Evolutionary conservation across 768 basidiomycete genomes (phyloP), one percentile per base, ranked within the genome.

Genomic region (Amyloporia xantha): DNA sequence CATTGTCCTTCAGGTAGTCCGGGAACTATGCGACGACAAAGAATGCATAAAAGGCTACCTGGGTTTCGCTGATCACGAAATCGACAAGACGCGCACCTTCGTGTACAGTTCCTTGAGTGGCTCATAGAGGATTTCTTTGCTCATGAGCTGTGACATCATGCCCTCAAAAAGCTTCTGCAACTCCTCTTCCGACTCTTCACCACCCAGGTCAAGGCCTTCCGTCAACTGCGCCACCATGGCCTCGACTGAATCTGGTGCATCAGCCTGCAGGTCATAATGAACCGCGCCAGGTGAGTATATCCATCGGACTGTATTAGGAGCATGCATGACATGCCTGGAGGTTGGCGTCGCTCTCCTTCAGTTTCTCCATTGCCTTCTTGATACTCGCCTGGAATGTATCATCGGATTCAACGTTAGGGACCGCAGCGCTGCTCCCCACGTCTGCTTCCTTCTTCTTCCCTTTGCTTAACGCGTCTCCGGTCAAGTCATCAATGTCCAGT

Each of bases 121-220:
- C 39, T 91, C 89, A 55, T 92, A 85, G n/a, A 94, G 67, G 2
- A 91, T 71, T 0, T 90, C 86, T 59, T 89, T 86, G 68, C 76
- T 78, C 82, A 91, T 82, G 21, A 91, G 71, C 63, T 84, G 79
- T 19, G 74, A 68, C 87, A 91, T 89, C 79, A 94, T 86, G 21
- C 63, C 76, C 62, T 93, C 89, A 7, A 95, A 71, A 52, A 91
- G 68, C 1, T 73, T 78, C 37, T 84, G 76, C 11, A 92, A 60
- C 21, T 81, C 77, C 0, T 72, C 71, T 11, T 64, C 67, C 1
- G 57, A 61, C 7, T 67, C 69, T 1, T 58, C 72, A 3, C 63
- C 65, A 6, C 46, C 47, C 2, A 49, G 9, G 12, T 39, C 36
- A 24, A 39, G 37, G 9, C 41, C 30, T 6, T 43, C 48, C 25